A percentile compares a stretch with the other conserved stretches of the same genome.
Evolutionary conservation across 2,329 filamentous ascomycete species (phyloP).

Genomic region (Emergomyces pasteurianus): DNA sequence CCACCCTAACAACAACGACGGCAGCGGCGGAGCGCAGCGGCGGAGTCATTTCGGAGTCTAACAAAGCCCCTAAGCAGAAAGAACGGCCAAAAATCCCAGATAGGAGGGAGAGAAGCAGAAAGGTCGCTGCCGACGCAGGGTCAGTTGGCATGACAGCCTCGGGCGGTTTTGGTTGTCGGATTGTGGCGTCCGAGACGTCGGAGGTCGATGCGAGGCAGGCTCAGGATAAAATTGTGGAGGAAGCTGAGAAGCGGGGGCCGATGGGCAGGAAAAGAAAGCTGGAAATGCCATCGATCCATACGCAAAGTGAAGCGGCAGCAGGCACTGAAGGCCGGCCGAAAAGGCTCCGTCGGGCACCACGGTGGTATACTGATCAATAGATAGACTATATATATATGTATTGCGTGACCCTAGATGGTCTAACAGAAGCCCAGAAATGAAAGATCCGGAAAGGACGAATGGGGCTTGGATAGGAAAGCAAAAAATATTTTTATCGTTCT

Average conservation of each 20-base stretch:
- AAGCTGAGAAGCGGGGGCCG: neutral
- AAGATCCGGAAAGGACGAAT: neutral
- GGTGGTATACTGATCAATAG: neutral
- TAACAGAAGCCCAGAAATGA: neutral
- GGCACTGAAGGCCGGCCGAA: neutral
- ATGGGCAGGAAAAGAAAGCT: neutral
- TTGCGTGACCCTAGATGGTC: neutral
- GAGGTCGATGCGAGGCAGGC: neutral
- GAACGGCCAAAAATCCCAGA: neutral
- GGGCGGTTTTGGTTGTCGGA: too few species aligned
- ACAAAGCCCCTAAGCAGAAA: neutral
- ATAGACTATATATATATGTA: neutral
- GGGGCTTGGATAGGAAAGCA: neutral
- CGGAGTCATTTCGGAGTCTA: neutral
- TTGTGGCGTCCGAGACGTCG: neutral
- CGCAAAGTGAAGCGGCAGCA: neutral
- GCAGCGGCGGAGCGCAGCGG: too few species aligned
- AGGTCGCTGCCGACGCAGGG: neutral
- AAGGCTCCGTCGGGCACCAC: neutral
- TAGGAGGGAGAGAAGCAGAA: neutral
- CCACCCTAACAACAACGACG: neutral
- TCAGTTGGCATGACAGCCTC: neutral
- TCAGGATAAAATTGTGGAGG: neutral
- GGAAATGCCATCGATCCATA: neutral
- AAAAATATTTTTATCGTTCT: slow-evolving; percentile 7